Evolutionary conservation across 108 stramenopile species (phyloP), one percentile per base, ranked within the genome.

Genomic region (Fistulifera solaris): DNA sequence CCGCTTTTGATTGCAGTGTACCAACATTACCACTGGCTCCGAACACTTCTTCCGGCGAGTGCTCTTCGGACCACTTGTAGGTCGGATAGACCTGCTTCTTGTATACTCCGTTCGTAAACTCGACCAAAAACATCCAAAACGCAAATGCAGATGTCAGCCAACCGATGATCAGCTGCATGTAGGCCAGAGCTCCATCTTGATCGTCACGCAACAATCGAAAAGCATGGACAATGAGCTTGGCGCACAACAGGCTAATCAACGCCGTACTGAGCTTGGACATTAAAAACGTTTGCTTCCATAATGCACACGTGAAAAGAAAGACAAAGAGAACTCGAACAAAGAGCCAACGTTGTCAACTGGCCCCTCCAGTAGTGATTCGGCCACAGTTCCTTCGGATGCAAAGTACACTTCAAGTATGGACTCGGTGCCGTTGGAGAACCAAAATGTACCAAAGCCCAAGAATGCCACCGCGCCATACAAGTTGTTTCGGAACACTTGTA

Each of bases 381-480:
- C 61, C 23, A 40, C 23, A 13, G 31, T 50, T 14, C 46, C 59
- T 12, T 23, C 44, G 10, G 14, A 58, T 19, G 58, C 38, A 27
- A 63, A 61, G 31, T 66, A 58, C 19, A 23, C 40, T 41, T 60
- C 28, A 11, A 72, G 54, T 26, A 72, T 66, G 11, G 23, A 1
- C 7, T 21, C 1, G 17, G 45, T 18, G 19, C 71, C 65, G 40
- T 61, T 62, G 47, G 71, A 45, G 1, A 72, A 52, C 71, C 60
- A 72, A 49, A 66, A 55, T 38, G 53, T 51, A 25, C 65, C 71
- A 40, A 66, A 72, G 14, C 40, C 65, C 3, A 62, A 27, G 40
- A 72, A 72, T 0, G 71, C 65, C 10, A 59, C 61, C 14, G 65
- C 71, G 14, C 71, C 71, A 48, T 72, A 72, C 23, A 72, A 61